phyloP scores from a whole-genome alignment of 2,329 filamentous ascomycete genomes.

The Fusarium devonianum region DNA sequence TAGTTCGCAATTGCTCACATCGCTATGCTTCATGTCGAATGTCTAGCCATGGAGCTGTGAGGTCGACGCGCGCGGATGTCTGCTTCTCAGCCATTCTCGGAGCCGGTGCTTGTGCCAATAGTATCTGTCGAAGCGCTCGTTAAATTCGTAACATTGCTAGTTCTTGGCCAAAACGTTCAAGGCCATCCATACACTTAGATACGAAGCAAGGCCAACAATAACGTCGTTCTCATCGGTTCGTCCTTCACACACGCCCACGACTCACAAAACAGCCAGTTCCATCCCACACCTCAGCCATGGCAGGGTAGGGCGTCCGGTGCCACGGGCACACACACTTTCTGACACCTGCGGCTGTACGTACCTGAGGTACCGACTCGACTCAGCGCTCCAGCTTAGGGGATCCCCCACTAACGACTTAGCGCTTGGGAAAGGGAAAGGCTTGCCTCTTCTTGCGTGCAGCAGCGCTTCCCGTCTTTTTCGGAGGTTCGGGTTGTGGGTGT shows the following conservation, averaged over 20 bases:
- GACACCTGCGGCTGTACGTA: constrained; percentile 40
- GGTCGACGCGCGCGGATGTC: too few relatives aligned
- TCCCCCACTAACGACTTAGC: constrained; percentile 13
- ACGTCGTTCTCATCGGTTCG: background rate
- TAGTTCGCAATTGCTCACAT: background rate
- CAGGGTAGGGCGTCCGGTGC: too few relatives aligned
- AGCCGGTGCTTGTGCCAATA: too few relatives aligned
- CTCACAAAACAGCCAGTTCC: background rate
- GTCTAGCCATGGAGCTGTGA: too few relatives aligned
- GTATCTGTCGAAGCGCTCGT: too few relatives aligned
- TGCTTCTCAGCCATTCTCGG: too few relatives aligned
- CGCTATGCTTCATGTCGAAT: background rate
- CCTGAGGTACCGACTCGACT: constrained; percentile 35
- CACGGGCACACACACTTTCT: constrained; percentile 15
- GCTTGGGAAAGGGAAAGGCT: constrained; percentile 2
- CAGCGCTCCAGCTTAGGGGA: constrained; percentile 6
- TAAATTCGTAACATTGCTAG: too few relatives aligned
- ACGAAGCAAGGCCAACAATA: too few relatives aligned
- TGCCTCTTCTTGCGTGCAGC: constrained; percentile 5
- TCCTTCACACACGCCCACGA: constrained; percentile 14
- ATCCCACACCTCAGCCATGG: too few relatives aligned
- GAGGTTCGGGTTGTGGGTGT: constrained; percentile 2
- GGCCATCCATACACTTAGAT: too few relatives aligned
- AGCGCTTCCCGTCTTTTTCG: background rate
- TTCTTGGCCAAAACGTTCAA: too few relatives aligned